Percentiles rank a stretch among this genome's conserved stretches.
These are phyloP conservation scores for Neopestalotiopsis clavispora DNA, from an alignment of 2,329 filamentous ascomycete species.

Conservation along the genomic window DNA sequence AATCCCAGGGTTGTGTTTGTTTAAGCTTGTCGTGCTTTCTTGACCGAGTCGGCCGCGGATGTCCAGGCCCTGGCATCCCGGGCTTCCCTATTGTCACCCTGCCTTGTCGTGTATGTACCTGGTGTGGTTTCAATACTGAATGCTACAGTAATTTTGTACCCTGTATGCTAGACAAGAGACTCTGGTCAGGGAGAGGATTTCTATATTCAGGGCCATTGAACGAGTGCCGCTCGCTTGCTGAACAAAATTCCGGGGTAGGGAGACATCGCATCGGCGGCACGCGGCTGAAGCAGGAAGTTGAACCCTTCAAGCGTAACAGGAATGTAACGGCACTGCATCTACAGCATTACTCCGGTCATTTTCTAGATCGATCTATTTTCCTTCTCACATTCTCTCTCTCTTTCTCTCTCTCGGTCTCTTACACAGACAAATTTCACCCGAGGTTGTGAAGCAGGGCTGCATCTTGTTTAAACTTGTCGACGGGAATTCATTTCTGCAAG, in stretches of 20 bases:
- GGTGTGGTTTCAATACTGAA: not conserved
- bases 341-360: not conserved
- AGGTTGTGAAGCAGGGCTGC: no score
- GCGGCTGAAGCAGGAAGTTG: slow-evolving; percentile 14
- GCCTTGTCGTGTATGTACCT: not conserved
- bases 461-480: no score
- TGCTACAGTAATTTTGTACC: no score
- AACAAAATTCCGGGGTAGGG: not conserved
- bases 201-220: not conserved
- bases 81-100: not conserved
- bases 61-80: not conserved
- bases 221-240: not conserved
- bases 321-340: not conserved
- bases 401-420: no score
- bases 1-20: not conserved
- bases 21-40: not conserved
- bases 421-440: no score
- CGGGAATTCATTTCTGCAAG: no score
- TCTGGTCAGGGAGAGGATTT: not conserved
- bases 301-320: not conserved
- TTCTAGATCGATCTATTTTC: not conserved
- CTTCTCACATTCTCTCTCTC: no score
- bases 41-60: slow-evolving; percentile 14
- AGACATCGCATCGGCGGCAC: not conserved
- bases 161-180: no score